A percentile compares a stretch with the other conserved stretches of the same genome.
Evolutionary conservation across 257 asterid genomes (phyloP).

Genomic region (Cruciata laevipes): DNA sequence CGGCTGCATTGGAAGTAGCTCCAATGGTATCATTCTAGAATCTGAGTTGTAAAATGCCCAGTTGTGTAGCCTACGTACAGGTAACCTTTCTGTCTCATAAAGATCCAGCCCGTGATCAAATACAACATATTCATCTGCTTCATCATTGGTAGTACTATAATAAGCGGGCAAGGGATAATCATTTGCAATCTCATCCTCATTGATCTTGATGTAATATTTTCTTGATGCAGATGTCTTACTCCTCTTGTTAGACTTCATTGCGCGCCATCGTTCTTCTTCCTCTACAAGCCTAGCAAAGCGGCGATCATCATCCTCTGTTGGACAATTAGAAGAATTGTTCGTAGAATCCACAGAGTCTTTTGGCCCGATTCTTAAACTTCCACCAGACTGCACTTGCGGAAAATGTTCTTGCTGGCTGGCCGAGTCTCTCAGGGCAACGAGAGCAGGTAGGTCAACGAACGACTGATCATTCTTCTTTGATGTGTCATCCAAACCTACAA

Average conservation of each 20-base stretch:
- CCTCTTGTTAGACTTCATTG: slow-evolving; percentile 63
- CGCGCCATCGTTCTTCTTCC: slow-evolving; percentile 75
- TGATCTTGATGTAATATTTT: slow-evolving; percentile 79
- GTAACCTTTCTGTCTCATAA: slow-evolving; percentile 56
- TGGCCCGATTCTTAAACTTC: slow-evolving; percentile 53
- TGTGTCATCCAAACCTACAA: slow-evolving; percentile 78
- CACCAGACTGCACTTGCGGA: slow-evolving; percentile 35
- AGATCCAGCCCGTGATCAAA: slow-evolving; percentile 58
- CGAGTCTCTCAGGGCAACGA: slow-evolving; percentile 64
- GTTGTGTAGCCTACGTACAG: slow-evolving; percentile 73
- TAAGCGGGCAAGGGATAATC: slow-evolving; percentile 95
- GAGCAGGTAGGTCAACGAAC: slow-evolving; percentile 55
- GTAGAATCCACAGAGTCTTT: slow-evolving; percentile 25
- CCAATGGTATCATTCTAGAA: slow-evolving; percentile 78
- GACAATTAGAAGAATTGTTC: slow-evolving; percentile 21
- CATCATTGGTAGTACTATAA: slow-evolving; percentile 60
- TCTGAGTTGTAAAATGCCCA: slow-evolving; percentile 96
- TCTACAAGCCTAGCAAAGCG: slow-evolving; percentile 73
- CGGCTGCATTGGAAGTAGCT: slow-evolving; percentile 87
- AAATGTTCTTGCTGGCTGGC: slow-evolving; percentile 28
- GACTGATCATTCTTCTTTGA: slow-evolving; percentile 47
- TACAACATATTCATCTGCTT: slow-evolving; percentile 77
- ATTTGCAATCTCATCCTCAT: slow-evolving; percentile 93
- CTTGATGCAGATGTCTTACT: slow-evolving; percentile 36
- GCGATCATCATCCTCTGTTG: slow-evolving; percentile 49